phyloP scores from a whole-genome alignment of 306 rosid species.

The Sphenostylis stenocarpa region DNA sequence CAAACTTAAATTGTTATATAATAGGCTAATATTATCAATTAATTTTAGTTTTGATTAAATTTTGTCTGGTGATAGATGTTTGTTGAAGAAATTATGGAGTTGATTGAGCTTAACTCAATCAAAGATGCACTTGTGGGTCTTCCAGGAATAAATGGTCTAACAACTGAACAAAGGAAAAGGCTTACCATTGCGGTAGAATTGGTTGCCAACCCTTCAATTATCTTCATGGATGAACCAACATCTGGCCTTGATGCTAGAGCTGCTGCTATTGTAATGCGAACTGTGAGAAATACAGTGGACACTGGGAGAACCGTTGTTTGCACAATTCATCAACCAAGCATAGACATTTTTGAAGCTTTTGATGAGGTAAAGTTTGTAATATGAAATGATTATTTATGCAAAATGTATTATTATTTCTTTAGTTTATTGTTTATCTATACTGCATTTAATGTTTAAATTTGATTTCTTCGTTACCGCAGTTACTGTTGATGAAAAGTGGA shows the following conservation, averaged over 20 bases:
- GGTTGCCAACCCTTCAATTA: constrained; percentile 49
- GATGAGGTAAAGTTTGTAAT: constrained; percentile 31
- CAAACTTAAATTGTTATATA: too few relatives aligned
- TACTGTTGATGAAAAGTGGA: constrained; percentile 58
- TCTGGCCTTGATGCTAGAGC: constrained; percentile 49
- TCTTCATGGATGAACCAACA: constrained; percentile 51
- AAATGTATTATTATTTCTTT: neutral
- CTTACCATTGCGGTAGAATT: constrained; percentile 61
- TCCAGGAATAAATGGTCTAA: constrained; percentile 42
- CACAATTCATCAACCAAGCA: constrained; percentile 50
- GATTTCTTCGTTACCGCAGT: constrained; percentile 23
- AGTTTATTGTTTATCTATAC: neutral
- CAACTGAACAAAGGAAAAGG: constrained; percentile 58
- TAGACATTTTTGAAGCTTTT: constrained; percentile 44
- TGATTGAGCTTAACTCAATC: constrained; percentile 49
- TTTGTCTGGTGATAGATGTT: constrained; percentile 37
- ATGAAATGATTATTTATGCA: neutral
- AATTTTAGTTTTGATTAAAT: neutral
- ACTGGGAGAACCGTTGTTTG: constrained; percentile 44
- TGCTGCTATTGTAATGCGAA: constrained; percentile 45
- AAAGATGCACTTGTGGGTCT: constrained; percentile 56
- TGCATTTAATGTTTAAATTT: neutral
- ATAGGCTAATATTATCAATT: too few relatives aligned
- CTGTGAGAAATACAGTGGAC: constrained; percentile 36
- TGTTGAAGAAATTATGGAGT: constrained; percentile 54